Evolutionary conservation across 2,329 filamentous ascomycete species (phyloP).

Genomic region (Ceratocystis alfenasii): DNA sequence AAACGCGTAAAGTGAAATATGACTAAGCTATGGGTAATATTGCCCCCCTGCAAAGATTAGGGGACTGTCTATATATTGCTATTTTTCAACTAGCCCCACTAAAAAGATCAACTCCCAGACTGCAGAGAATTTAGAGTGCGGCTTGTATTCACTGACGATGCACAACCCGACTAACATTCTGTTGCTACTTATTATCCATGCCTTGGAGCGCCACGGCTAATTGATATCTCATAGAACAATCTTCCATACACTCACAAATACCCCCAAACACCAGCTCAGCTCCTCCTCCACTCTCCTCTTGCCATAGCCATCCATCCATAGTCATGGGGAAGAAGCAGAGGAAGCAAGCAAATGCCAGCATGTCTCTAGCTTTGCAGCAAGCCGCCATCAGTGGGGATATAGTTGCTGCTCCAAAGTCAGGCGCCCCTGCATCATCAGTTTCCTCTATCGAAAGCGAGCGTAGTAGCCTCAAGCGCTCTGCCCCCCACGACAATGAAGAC

Average conservation of each 20-base stretch:
- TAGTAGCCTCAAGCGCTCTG: slow-evolving; percentile 39
- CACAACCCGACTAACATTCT: no score
- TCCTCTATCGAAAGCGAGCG: slow-evolving; percentile 27
- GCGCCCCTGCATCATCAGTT: neutral
- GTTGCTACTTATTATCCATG: neutral
- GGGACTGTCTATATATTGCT: neutral
- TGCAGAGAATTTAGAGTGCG: slow-evolving; percentile 11
- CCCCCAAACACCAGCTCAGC: neutral
- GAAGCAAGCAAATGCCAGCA: slow-evolving; percentile 22
- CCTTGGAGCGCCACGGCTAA: neutral
- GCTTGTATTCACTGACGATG: no score
- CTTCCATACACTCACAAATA: neutral
- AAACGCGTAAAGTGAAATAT: slow-evolving; percentile 9
- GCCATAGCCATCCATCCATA: neutral
- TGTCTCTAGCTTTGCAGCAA: slow-evolving; percentile 21
- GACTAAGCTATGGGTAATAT: slow-evolving; percentile 12
- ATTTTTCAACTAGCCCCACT: slow-evolving; percentile 11
- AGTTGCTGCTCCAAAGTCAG: neutral
- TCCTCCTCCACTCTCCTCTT: neutral
- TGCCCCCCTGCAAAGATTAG: neutral
- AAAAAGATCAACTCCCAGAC: slow-evolving; percentile 17
- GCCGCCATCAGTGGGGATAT: slow-evolving; percentile 18
- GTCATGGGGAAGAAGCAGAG: slow-evolving; percentile 26
- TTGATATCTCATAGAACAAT: neutral
- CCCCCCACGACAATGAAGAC: slow-evolving; percentile 35